phyloP scores from a whole-genome alignment of 768 basidiomycete genomes.

The Pluteus cervinus region DNA sequence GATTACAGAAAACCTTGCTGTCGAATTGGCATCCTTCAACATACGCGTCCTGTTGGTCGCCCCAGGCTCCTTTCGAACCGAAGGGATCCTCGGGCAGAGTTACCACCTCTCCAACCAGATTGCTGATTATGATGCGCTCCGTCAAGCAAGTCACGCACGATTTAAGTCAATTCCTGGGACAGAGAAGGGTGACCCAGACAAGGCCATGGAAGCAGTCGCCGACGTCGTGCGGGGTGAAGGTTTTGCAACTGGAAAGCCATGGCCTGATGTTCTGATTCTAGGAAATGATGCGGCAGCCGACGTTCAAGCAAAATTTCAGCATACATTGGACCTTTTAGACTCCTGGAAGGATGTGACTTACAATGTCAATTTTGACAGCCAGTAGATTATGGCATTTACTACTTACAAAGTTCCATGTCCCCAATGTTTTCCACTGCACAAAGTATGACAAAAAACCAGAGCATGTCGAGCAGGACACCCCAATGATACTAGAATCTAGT shows the following conservation, averaged over 20 bases:
- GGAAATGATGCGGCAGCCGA: slow-evolving; percentile 22
- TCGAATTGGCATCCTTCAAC: slow-evolving; percentile 48
- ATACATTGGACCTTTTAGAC: background rate
- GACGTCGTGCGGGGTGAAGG: slow-evolving; percentile 44
- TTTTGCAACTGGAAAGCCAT: slow-evolving; percentile 2
- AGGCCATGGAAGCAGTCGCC: slow-evolving; percentile 47
- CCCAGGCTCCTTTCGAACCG: slow-evolving; percentile 57
- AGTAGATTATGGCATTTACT: no score
- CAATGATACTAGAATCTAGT: no score
- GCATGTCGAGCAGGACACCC: no score
- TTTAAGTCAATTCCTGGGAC: slow-evolving; percentile 32
- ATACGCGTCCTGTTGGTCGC: slow-evolving; percentile 53
- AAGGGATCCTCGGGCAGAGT: slow-evolving; percentile 39
- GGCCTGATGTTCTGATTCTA: slow-evolving; percentile 42
- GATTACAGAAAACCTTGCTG: slow-evolving; percentile 47
- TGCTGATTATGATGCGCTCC: slow-evolving; percentile 42
- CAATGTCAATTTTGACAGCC: slow-evolving; percentile 2
- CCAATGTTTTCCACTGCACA: no score
- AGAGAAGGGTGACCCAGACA: slow-evolving; percentile 52
- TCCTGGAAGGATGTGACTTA: background rate
- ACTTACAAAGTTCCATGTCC: slow-evolving; percentile 4
- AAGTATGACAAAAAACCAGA: no score
- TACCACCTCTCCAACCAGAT: slow-evolving; percentile 36
- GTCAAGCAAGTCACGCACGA: slow-evolving; percentile 21
- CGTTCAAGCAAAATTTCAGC: slow-evolving; percentile 1